Base-by-base conservation (phyloP, 177 flowering plant species). In the Vitis hybrid region DNA sequence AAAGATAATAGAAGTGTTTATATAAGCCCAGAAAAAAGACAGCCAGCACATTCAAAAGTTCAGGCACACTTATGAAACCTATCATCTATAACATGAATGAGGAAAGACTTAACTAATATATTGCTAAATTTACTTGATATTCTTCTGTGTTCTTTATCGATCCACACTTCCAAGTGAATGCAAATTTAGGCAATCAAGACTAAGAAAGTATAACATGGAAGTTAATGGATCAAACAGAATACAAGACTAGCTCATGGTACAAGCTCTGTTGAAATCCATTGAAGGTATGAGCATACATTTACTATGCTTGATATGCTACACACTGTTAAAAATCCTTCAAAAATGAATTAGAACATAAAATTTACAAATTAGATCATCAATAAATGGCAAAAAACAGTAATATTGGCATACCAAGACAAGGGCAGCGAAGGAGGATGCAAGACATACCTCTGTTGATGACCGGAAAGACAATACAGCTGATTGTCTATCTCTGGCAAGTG, bases 401-500 rank as follows among this genome's bases (percentile, higher is more conserved):
- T 4, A 10, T 6, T 16, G 21, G 7, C 13, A 31, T 48, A 56
- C 18, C 2, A 33, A 65, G 51, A 13, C 7, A 51, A 62, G 60
- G 51, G 64, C 5, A 18, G 33, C 58, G 52, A 63, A 26, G 31
- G 26, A 73, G 16, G 60, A 63, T 13, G 15, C 26, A 15, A 58
- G 69, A 78, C 71, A 4, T 31, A 68, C 98, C 95, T 90, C 89
- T 68, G 75, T 62, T 76, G 89, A 89, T 68, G 89, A 82, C 65
- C 77, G 87, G 76, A 95, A 95, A 10, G 86, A 83, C 67, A 71
- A 72, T 19, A 95, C 89, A 52, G 97, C 96, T 11, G 81, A 74
- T 76, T 93, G 98, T 74, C 97, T 84, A 74, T 91, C 99, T 80
- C 84, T 83, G 52, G 92, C 78, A 77, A 82, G 85, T 51, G 90